Conservation (phyloP, 176 grass and related monocot genomes). For the Eremochloa ophiuroides region DNA sequence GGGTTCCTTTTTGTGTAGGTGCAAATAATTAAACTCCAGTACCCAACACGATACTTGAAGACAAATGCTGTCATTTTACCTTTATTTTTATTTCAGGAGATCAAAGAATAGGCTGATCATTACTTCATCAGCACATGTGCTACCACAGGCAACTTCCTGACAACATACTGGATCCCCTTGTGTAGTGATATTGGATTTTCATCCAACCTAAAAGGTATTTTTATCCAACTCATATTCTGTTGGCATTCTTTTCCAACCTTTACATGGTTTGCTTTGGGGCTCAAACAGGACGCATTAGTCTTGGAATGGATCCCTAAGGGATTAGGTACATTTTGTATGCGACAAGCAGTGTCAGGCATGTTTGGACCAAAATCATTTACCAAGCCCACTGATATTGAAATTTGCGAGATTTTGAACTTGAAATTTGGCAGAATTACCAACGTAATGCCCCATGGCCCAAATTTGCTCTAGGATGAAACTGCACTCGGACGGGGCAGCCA, state of each 20-base stretch:
- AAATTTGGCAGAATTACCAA: background rate
- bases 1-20: constrained; percentile 72
- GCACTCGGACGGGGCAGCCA: background rate
- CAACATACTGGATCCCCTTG: constrained; percentile 51
- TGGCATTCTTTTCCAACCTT: background rate
- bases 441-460: background rate
- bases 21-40: background rate
- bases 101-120: constrained; percentile 62
- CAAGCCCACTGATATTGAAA: background rate
- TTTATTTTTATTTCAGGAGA: constrained; percentile 38
- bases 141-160: constrained; percentile 56
- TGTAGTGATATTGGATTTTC: constrained; percentile 42
- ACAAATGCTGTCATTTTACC: background rate
- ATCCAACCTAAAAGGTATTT: constrained; percentile 41
- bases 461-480: background rate
- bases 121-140: constrained; percentile 55
- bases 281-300: background rate
- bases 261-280: background rate
- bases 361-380: background rate
- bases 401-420: background rate
- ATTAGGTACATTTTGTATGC: background rate
- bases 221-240: background rate
- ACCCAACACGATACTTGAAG: background rate
- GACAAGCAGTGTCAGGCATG: background rate
- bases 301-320: background rate